Evolutionary conservation across 371 early-diverging fungal genomes (phyloP).

Genomic region (Zopfochytrium polystomum): DNA sequence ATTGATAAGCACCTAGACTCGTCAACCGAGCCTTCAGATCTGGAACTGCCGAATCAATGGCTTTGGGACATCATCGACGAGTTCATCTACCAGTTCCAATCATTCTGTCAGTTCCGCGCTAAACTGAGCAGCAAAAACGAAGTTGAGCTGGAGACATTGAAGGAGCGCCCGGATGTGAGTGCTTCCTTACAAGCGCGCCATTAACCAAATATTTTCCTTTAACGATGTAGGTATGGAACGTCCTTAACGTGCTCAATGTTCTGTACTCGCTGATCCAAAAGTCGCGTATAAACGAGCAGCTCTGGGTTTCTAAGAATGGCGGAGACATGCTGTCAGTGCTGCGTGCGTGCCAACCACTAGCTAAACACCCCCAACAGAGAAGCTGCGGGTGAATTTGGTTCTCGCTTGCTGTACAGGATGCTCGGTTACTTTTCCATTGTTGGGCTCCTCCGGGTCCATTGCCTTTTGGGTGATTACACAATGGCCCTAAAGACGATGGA

Average conservation of each 20-base stretch:
- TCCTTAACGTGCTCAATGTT: conserved; percentile 90
- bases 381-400: conserved; percentile 44
- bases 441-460: conserved; percentile 90
- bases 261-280: conserved; percentile 91
- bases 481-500: conserved; percentile 93
- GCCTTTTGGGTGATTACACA: conserved; percentile 89
- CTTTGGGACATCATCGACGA: conserved; percentile 98
- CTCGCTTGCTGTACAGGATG: conserved; percentile 79
- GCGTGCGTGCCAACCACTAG: neutral
- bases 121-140: conserved; percentile 76
- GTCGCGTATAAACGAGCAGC: conserved; percentile 88
- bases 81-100: conserved; percentile 97
- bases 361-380: conserved; percentile 18
- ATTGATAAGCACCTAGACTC: conserved; percentile 13
- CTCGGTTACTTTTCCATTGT: conserved; percentile 94
- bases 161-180: conserved; percentile 67
- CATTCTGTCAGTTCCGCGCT: conserved; percentile 89
- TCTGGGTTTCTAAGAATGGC: conserved; percentile 81
- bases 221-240: conserved; percentile 78
- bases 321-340: conserved; percentile 70
- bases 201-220: neutral
- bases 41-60: conserved; percentile 96
- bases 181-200: no score
- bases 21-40: conserved; percentile 35
- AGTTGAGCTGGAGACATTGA: conserved; percentile 75